These are phyloP conservation scores for Pulveroboletus sp. DNA, from an alignment of 768 basidiomycete genomes.

Conservation along the genomic window DNA sequence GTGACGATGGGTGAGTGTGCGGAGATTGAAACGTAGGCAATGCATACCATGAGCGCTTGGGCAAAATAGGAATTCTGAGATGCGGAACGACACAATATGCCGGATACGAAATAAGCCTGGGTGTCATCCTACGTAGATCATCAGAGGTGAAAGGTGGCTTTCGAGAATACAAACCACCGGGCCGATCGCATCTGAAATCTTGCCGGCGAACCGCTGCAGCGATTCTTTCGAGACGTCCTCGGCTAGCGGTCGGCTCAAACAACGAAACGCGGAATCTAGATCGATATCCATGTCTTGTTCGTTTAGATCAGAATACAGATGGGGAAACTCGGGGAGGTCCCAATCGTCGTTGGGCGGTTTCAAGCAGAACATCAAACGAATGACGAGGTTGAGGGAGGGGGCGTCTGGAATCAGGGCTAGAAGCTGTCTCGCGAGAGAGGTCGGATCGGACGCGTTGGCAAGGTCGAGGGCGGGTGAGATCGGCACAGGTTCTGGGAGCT, in stretches of 20 bases:
- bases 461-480: slow-evolving; percentile 57
- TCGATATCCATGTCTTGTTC: slow-evolving; percentile 50
- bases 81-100: slow-evolving; percentile 58
- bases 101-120: slow-evolving; percentile 59
- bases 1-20: slow-evolving; percentile 10
- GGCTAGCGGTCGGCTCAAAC: slow-evolving; percentile 53
- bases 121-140: slow-evolving; percentile 39
- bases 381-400: slow-evolving; percentile 59
- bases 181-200: slow-evolving; percentile 51
- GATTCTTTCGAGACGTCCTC: slow-evolving; percentile 51
- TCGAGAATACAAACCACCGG: slow-evolving; percentile 46
- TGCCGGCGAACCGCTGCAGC: slow-evolving; percentile 52
- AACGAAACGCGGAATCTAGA: slow-evolving; percentile 52
- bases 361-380: slow-evolving; percentile 74
- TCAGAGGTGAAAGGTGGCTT: not conserved
- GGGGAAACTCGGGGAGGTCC: slow-evolving; percentile 71
- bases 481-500: slow-evolving; percentile 31
- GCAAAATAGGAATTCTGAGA: slow-evolving; percentile 55
- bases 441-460: slow-evolving; percentile 56
- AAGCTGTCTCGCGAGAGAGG: slow-evolving; percentile 55
- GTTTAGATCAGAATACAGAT: slow-evolving; percentile 60
- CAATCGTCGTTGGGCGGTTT: slow-evolving; percentile 79
- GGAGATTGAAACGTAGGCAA: not conserved
- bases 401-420: slow-evolving; percentile 58
- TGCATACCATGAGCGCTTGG: slow-evolving; percentile 42